A percentile compares a stretch with the other conserved stretches of the same genome.
phyloP scores from a whole-genome alignment of 148 eudicot genomes.

The Polygonum aviculare region DNA sequence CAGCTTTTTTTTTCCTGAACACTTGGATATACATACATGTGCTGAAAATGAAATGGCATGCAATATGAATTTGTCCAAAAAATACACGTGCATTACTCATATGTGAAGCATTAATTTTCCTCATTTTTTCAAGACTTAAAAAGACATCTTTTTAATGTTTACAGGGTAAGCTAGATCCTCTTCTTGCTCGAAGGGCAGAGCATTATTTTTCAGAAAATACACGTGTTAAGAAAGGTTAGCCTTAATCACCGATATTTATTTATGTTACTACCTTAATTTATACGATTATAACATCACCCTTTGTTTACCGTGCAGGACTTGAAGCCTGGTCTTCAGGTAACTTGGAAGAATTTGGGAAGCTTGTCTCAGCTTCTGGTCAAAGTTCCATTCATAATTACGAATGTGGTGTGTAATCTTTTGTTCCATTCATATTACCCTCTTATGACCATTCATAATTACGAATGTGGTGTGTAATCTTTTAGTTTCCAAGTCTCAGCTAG shows the following conservation, averaged over 20 bases:
- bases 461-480: constrained; percentile 52
- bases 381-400: constrained; percentile 95
- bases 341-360: constrained; percentile 79
- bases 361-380: constrained; percentile 76
- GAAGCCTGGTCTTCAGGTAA: constrained; percentile 90
- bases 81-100: neutral
- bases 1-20: too few species aligned
- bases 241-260: neutral
- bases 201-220: constrained; percentile 88
- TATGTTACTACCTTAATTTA: neutral
- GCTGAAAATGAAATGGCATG: too few species aligned
- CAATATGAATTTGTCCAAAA: neutral
- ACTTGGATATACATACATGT: neutral
- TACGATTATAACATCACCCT: neutral
- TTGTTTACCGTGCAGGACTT: constrained; percentile 39
- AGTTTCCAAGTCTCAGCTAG: neutral
- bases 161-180: constrained; percentile 63
- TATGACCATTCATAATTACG: constrained; percentile 89
- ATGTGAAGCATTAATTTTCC: neutral
- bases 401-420: constrained; percentile 46
- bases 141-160: neutral
- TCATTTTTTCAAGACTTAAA: neutral
- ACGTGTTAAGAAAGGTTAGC: constrained; percentile 65
- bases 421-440: neutral
- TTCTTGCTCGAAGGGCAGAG: constrained; percentile 84